Evolutionary conservation across 2,329 filamentous ascomycete species (phyloP), one percentile per base, ranked within the genome.

Genomic region (Apiospora saccharicola): DNA sequence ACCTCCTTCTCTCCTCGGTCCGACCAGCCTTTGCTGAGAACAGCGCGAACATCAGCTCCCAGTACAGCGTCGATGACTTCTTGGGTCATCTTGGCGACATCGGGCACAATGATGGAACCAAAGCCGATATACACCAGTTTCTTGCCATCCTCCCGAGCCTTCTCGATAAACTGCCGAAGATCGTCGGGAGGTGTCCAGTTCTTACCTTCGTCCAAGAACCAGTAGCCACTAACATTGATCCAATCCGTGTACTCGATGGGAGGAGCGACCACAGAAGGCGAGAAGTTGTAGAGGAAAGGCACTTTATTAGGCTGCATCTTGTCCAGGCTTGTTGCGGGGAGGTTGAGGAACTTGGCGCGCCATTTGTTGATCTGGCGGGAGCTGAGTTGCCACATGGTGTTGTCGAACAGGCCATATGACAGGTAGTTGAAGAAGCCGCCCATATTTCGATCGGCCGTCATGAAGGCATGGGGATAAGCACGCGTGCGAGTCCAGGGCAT

Each of bases 401-500:
- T 96, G 82, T 99, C 96, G 79, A 99, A 98, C 88, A 98, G 93
- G 74, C 97, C 91, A 77, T 99, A 99, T 0, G 95, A 96, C 79
- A 97, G 91, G 80, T 95, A 95, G 80, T 99, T 99, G 85, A 98
- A 98, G 0, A 92, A 92, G 34, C 96, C 96, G 71, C 96, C 96
- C 91, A 97, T 94, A 84, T 97, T 98, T 82, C 94, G 91, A 74
- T 97, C 94, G 1, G 95, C 93, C 74, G 97, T 95, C 37, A 96
- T 93, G 82, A 99, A 99, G 0, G 96, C 96, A 82, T 99, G 96
- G 2, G 96, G 96, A 78, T 99, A 99, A 0, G 96, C 95, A 70
- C 96, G 89, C 22, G 96, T 99, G 68, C 95, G 91, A 0, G 96
- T 98, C 96, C 96, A 99, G 0, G 96, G 96, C 96, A 99, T 99